Evolutionary conservation across 2,329 filamentous ascomycete species (phyloP), one percentile per base, ranked within the genome.

Genomic region (Botrytis medusae): DNA sequence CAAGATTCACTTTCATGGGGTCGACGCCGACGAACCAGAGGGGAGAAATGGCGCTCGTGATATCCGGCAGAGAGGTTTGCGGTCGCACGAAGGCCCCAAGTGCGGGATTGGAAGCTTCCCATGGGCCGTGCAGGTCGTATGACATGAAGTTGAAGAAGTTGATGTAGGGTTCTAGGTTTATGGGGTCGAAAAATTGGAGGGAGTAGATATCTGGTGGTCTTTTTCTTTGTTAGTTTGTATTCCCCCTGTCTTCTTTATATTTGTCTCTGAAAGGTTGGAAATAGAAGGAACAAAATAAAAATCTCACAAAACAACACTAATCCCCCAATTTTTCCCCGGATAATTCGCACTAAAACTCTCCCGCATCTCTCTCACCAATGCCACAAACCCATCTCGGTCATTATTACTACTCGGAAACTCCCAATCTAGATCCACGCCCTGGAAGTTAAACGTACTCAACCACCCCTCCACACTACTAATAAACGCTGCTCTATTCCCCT

Each of bases 371-470:
- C 73, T 72, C 16, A 82, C 25, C 76, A 81, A 76, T 73, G 77
- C 5, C 51, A 78, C 76, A 57, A 82, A 80, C 0, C 85, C 84
- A 12, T 82, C 83, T 0, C 84, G 80, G 6, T 81, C 80, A 12
- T 75, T 57, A 4, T 76, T 77, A 82, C 32, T 68, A 22, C 8
- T n/a, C 0, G 84, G 85, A 72, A 83, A 86, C 69, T 86, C 84
- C 85, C 85, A 86, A 73, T 86, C 84, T 0, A 86, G 72, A 72
- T 87, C 85, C 3, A 84, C 79, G 2, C 85, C 84, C 16, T 83
- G 77, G 71, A 85, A 85, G 4, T 81, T 81, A 70, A 82, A 83
- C 40, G 73, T 71, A 0, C 75, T 59, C 80, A 84, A 81, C 74
- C 82, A 84, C 1, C 63, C 37, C 37, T 74, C 74, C 0, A 83